Base-by-base conservation (phyloP, 2,329 filamentous ascomycete species). In the Alternaria novae-zelandiae region DNA sequence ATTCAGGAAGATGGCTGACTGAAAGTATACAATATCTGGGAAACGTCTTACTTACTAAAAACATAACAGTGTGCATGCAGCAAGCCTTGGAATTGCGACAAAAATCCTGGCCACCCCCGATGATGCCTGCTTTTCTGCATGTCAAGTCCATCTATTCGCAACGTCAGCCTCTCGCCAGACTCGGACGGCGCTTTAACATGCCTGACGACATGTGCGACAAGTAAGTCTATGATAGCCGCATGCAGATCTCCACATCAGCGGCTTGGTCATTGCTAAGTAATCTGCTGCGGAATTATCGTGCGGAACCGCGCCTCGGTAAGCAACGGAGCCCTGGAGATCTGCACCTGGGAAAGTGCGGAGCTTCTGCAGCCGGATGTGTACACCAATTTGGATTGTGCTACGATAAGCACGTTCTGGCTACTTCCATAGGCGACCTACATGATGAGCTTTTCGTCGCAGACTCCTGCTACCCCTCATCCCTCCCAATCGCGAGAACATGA, bases 381-480 rank as follows among this genome's bases (percentile, higher is more conserved):
- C 54, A 61, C 47, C 51, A 63, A 45, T 47, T 57, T 51, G 32
- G 49, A 53, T 43, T 64, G 46, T 50, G 44, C 36, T 36, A 58
- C 55, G 64, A 67, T 65, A 67, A 64, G 65, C 66, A 54, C 17
- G 12, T 67, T 65, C 62, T 64, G 57, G 62, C 51, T 56, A 28
- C 26, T 65, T 69, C 63, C 13, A 46, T 44, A 21, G 47, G 49
- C 49, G 44, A 49, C 47, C 20, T 58, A 49, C 59, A 60, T 32
- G 36, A 67, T 58, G 58, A 43, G 21, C 54, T 32, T 43, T 62
- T 28, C 12, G 41, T 45, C 54, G 51, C 51, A 46, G 46, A 10
- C 25, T 7, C 25, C 17, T 59, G 23, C 32, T 54, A 32, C 46
- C 49, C 53, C 41, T 56, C 30, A 23, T 54, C 44, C 49, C 43